A percentile compares a stretch with the other conserved stretches of the same genome.
These are phyloP conservation scores for Bidens hawaiensis DNA, from an alignment of 140 eudicot genomes.

Conservation along the genomic window DNA sequence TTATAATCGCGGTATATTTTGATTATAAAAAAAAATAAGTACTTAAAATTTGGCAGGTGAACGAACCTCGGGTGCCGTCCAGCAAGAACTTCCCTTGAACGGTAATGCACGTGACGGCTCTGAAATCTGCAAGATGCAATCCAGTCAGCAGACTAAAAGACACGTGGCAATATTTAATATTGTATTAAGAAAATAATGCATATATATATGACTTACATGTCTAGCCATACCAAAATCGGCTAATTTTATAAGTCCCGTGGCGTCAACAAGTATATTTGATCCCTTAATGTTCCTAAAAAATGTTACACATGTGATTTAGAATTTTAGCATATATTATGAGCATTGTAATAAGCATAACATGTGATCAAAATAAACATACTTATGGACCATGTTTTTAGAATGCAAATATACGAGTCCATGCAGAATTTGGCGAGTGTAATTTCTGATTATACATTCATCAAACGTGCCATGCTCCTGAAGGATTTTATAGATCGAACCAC, in stretches of 20 bases:
- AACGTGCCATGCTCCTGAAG: slow-evolving; percentile 75
- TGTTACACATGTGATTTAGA: slow-evolving; percentile 1
- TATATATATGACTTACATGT: slow-evolving; percentile 55
- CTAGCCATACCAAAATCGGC: slow-evolving; percentile 98
- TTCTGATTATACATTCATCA: slow-evolving; percentile 68
- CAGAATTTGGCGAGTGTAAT: slow-evolving; percentile 72
- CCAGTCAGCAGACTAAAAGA: background rate
- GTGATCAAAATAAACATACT: slow-evolving; percentile 38
- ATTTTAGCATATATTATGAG: background rate
- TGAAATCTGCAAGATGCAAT: slow-evolving; percentile 48
- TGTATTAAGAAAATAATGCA: background rate
- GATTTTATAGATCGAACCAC: slow-evolving; percentile 77
- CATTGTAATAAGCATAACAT: background rate
- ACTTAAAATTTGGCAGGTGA: no score
- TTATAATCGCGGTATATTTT: background rate
- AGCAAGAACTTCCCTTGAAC: slow-evolving; percentile 83
- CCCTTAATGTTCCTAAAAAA: slow-evolving; percentile 79
- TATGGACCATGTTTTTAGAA: slow-evolving; percentile 62
- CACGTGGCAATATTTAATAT: background rate
- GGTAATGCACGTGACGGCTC: slow-evolving; percentile 74
- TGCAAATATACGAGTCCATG: slow-evolving; percentile 80
- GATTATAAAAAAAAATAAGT: background rate
- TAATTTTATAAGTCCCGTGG: slow-evolving; percentile 83
- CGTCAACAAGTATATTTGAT: slow-evolving; percentile 92
- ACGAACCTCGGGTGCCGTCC: slow-evolving; percentile 95